Base-by-base conservation (phyloP, 2,329 filamentous ascomycete genomes). In the Chalaropsis ovoidea region DNA sequence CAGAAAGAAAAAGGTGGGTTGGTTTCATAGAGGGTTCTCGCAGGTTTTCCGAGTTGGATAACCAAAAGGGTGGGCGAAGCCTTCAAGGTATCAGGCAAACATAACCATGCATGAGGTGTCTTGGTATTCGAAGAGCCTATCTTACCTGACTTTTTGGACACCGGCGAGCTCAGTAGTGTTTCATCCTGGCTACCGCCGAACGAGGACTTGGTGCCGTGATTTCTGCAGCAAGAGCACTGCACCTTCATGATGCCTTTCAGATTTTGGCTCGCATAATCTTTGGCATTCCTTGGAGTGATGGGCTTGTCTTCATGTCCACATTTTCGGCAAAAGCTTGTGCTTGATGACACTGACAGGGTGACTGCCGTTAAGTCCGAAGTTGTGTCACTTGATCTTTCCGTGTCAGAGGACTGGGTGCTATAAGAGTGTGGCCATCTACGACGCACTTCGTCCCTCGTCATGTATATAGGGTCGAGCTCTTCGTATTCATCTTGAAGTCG, bases 211-310 rank as follows among this genome's bases (percentile, higher is more conserved):
- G 24, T 31, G 8, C 27, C 13, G n/a, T 58, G 54, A 10, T 22
- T 58, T 58, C 31, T 58, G 54, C 54, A 58, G 31, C 54, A 58
- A n/a, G 15, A 19, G n/a, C 54, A 58, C 17, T 3, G 54, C 15
- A n/a, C 24, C n/a, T 58, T 58, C 54, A 58, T 58, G 54, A 58
- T 58, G n/a, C 54, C n/a, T 35, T 58, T 58, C 7, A 39, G 24
- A 39, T 22, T 19, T n/a, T 19, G 15, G 1, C 27, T n/a, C 8
- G 3, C 31, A 17, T 3, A 5, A 7, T 17, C 6, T n/a, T 39
- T 31, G 8, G 17, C 3, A 19, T 31, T 35, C 8, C 10, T 39
- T n/a, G 27, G 15, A 3, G 15, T 19, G 2, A 39, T 13, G 6
- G 54, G 8, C 17, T 19, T 31, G 2, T 13, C 27, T 17, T 39